Percentiles rank a stretch among this genome's conserved stretches.
Evolutionary conservation across 257 asterid species (phyloP).

Genomic region (Rauvolfia tetraphylla): DNA sequence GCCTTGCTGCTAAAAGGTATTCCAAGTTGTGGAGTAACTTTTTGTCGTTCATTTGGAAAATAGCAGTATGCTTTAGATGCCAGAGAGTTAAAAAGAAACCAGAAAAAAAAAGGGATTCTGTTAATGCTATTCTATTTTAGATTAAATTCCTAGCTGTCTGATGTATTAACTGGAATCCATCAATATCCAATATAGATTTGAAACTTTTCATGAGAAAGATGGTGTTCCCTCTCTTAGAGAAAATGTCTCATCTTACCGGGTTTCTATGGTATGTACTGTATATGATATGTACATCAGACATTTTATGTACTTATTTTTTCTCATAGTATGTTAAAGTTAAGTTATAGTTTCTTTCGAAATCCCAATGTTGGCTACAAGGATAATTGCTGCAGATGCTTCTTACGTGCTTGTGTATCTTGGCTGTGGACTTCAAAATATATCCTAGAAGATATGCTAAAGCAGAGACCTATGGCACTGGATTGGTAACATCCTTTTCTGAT

Average conservation of each 20-base stretch:
- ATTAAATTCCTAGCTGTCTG: background rate
- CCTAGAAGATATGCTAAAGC: slow-evolving; percentile 96
- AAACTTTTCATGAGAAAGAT: slow-evolving; percentile 52
- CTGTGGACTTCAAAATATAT: slow-evolving; percentile 92
- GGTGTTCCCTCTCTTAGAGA: slow-evolving; percentile 41
- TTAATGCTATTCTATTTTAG: background rate
- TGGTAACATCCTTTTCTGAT: slow-evolving; percentile 46
- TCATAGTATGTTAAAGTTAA: slow-evolving; percentile 10
- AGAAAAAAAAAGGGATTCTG: background rate
- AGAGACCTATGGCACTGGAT: slow-evolving; percentile 88
- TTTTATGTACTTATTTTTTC: background rate
- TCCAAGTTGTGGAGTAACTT: slow-evolving; percentile 3
- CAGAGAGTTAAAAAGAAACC: background rate
- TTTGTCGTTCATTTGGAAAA: background rate
- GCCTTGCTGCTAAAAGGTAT: slow-evolving; percentile 50
- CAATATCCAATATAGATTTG: slow-evolving; percentile 59
- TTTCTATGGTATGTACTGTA: slow-evolving; percentile 52
- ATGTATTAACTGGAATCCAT: slow-evolving; percentile 24
- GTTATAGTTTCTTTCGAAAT: slow-evolving; percentile 15
- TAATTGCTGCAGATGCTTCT: slow-evolving; percentile 65
- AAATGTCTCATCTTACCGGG: slow-evolving; percentile 73
- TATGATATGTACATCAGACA: background rate
- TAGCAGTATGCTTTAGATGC: background rate
- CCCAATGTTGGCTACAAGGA: slow-evolving; percentile 19
- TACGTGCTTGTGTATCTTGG: slow-evolving; percentile 79